A percentile compares a stretch with the other conserved stretches of the same genome.
Evolutionary conservation across 192 early-diverging fungal species (phyloP).

Genomic region (Backusella tarrabulga): DNA sequence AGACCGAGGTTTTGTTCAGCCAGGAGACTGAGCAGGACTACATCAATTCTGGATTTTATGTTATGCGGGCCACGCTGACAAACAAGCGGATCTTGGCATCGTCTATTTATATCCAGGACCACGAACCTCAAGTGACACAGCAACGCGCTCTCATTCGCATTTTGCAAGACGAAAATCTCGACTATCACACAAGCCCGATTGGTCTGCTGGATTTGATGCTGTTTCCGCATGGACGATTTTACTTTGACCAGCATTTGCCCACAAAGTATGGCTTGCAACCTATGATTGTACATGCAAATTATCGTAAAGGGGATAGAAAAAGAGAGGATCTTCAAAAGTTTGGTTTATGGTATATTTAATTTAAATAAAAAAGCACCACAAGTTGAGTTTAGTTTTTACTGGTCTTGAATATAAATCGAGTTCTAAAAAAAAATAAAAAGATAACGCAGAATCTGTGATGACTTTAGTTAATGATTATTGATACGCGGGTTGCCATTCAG

Average conservation of each 20-base stretch:
- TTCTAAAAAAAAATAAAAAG: background rate
- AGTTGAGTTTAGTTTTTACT: background rate
- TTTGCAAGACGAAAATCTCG: conserved; percentile 21
- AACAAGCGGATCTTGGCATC: conserved; percentile 31
- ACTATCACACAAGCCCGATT: conserved; percentile 20
- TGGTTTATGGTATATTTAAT: conserved; percentile 37
- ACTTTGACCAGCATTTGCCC: conserved; percentile 32
- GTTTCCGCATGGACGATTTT: conserved; percentile 37
- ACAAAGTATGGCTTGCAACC: conserved; percentile 23
- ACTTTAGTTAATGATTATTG: conserved; percentile 11
- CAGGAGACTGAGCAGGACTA: conserved; percentile 33
- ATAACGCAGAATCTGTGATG: conserved; percentile 4
- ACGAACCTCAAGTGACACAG: conserved; percentile 32
- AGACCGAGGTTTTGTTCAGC: conserved; percentile 27
- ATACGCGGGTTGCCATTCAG: background rate
- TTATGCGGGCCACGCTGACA: conserved; percentile 34
- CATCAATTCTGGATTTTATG: conserved; percentile 38
- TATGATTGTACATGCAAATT: conserved; percentile 42
- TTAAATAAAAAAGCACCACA: background rate
- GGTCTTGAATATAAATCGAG: background rate
- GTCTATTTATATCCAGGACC: conserved; percentile 31
- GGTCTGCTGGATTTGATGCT: conserved; percentile 31
- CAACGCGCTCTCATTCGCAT: conserved; percentile 36
- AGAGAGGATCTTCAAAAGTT: conserved; percentile 27
- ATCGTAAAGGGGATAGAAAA: conserved; percentile 29